These are phyloP conservation scores for Streptanthus diversifolius DNA, from an alignment of 345 rosid species.

Conservation along the genomic window DNA sequence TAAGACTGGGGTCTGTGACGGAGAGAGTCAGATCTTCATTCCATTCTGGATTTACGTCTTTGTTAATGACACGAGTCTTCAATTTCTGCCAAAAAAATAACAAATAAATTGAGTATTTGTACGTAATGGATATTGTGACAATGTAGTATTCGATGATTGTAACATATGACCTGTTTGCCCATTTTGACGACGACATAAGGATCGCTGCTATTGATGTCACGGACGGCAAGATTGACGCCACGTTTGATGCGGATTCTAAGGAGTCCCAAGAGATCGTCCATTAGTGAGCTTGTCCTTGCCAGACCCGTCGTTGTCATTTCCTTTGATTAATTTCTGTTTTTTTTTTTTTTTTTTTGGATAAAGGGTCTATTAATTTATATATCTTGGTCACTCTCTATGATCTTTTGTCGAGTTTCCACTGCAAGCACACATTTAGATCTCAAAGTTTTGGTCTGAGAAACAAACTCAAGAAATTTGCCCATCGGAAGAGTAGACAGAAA, in stretches of 20 bases:
- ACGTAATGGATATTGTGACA: background rate
- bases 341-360: no score
- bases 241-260: constrained; percentile 73
- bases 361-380: background rate
- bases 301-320: constrained; percentile 10
- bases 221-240: constrained; percentile 90
- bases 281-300: constrained; percentile 37
- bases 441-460: background rate
- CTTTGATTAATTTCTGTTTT: background rate
- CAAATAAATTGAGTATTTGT: background rate
- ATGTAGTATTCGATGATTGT: background rate
- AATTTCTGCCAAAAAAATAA: constrained; percentile 47
- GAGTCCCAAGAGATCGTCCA: constrained; percentile 74
- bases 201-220: constrained; percentile 87
- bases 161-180: constrained; percentile 60
- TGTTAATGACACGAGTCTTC: constrained; percentile 81
- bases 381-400: background rate
- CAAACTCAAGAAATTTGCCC: background rate
- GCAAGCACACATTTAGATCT: background rate
- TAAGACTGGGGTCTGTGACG: constrained; percentile 53
- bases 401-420: background rate
- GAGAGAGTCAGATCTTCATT: constrained; percentile 90
- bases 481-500: background rate
- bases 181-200: constrained; percentile 83
- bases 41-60: constrained; percentile 87